Conservation (phyloP, 2,329 filamentous ascomycete genomes). For the Meredithiella fracta region DNA sequence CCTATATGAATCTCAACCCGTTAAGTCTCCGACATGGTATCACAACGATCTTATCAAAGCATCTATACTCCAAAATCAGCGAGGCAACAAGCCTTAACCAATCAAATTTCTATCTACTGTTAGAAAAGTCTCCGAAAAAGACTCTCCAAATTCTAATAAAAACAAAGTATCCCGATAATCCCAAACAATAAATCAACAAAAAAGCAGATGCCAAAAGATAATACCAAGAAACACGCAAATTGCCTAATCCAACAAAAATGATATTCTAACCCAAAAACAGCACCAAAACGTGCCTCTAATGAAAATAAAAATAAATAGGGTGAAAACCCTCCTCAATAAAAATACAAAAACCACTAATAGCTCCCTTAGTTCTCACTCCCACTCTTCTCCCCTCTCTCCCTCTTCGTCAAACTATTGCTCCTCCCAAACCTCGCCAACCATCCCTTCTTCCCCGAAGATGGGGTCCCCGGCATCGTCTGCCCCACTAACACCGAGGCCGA, state of each 20-base stretch:
- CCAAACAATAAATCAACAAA: neutral
- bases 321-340: slow-evolving; percentile 6
- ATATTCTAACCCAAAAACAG: neutral
- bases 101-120: neutral
- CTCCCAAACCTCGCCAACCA: slow-evolving; percentile 14
- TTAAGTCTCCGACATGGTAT: too few relatives aligned
- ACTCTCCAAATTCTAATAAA: neutral
- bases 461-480: slow-evolving; percentile 5
- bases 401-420: slow-evolving; percentile 13
- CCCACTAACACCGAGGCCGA: slow-evolving; percentile 7
- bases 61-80: too few relatives aligned
- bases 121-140: neutral
- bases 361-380: neutral
- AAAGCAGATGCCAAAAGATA: neutral
- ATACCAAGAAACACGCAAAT: neutral
- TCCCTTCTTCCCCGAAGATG: slow-evolving; percentile 7
- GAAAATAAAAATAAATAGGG: neutral
- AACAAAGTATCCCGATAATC: too few relatives aligned
- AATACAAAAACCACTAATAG: neutral
- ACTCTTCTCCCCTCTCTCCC: slow-evolving; percentile 1
- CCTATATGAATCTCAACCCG: too few relatives aligned
- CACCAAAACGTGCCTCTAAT: neutral
- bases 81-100: too few relatives aligned
- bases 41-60: too few relatives aligned
- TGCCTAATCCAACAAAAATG: neutral